Conservation (phyloP, 179 eudicot genomes). For the Silene vulgaris region DNA sequence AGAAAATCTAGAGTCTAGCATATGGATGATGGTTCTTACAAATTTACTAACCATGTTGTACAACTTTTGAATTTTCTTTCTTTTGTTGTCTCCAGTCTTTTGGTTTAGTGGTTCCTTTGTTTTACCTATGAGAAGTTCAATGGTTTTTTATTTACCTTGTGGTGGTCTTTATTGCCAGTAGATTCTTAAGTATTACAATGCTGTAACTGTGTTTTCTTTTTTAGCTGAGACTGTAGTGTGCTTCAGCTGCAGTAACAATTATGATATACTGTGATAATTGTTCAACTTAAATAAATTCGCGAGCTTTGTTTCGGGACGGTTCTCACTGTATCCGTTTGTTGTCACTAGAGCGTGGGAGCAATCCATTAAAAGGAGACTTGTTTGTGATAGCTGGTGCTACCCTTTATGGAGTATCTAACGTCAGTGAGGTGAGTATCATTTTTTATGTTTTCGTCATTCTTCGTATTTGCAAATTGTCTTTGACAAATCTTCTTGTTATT, state of each 20-base stretch:
- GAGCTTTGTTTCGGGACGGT: background rate
- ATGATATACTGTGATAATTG: constrained; percentile 10
- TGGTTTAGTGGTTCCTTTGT: too few species aligned
- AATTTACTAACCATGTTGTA: too few species aligned
- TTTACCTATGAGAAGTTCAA: too few species aligned
- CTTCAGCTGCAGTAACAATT: background rate
- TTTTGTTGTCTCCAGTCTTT: too few species aligned
- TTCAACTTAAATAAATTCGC: background rate
- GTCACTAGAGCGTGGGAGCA: constrained; percentile 35
- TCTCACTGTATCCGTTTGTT: constrained; percentile 11
- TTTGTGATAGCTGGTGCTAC: constrained; percentile 74
- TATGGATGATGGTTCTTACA: too few species aligned
- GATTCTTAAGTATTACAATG: background rate
- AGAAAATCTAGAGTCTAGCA: too few species aligned
- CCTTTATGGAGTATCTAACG: constrained; percentile 71
- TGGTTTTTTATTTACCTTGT: background rate
- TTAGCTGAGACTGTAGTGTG: background rate
- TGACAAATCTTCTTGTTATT: background rate
- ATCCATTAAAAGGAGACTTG: constrained; percentile 68
- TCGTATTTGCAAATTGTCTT: background rate
- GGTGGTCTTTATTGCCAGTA: background rate
- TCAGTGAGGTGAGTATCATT: constrained; percentile 55
- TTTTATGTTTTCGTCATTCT: background rate
- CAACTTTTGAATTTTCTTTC: too few species aligned
- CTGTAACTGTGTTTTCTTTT: background rate